Evolutionary conservation across 352 stramenopile genomes (phyloP).

Genomic region (Bremia lactucae): DNA sequence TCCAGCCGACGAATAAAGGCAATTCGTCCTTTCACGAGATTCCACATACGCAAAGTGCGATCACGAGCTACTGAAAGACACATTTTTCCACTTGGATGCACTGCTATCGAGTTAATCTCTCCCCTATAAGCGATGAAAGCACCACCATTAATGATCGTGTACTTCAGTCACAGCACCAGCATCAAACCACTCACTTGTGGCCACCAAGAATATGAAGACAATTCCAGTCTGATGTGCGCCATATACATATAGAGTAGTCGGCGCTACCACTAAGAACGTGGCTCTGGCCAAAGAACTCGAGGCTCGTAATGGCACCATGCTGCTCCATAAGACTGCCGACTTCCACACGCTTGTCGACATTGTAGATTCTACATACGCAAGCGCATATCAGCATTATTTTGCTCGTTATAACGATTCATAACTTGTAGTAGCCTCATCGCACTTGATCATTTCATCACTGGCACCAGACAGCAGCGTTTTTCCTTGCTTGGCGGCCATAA

Average conservation of each 20-base stretch:
- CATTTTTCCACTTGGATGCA: constrained; percentile 84
- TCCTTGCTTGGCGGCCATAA: constrained; percentile 69
- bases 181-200: constrained; percentile 49
- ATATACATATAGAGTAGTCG: constrained; percentile 86
- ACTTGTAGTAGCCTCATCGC: constrained; percentile 1
- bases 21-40: constrained; percentile 83
- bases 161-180: neutral
- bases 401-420: neutral
- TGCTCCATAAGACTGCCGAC: constrained; percentile 83
- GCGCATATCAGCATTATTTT: neutral
- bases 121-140: constrained; percentile 25
- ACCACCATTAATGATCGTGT: neutral
- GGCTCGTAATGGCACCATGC: constrained; percentile 72
- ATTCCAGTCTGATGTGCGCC: constrained; percentile 85
- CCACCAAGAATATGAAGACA: constrained; percentile 83
- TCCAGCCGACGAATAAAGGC: constrained; percentile 80
- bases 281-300: constrained; percentile 82
- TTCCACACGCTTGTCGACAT: constrained; percentile 81
- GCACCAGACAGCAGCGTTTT: constrained; percentile 73
- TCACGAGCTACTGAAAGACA: constrained; percentile 79
- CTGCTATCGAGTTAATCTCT: constrained; percentile 73
- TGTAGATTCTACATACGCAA: constrained; percentile 61
- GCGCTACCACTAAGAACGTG: constrained; percentile 81
- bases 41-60: constrained; percentile 84
- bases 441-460: constrained; percentile 87